Percentiles rank a stretch among this genome's conserved stretches.
Conservation (phyloP, 2,329 filamentous ascomycete species). For the Monosporascus cannonballus region DNA sequence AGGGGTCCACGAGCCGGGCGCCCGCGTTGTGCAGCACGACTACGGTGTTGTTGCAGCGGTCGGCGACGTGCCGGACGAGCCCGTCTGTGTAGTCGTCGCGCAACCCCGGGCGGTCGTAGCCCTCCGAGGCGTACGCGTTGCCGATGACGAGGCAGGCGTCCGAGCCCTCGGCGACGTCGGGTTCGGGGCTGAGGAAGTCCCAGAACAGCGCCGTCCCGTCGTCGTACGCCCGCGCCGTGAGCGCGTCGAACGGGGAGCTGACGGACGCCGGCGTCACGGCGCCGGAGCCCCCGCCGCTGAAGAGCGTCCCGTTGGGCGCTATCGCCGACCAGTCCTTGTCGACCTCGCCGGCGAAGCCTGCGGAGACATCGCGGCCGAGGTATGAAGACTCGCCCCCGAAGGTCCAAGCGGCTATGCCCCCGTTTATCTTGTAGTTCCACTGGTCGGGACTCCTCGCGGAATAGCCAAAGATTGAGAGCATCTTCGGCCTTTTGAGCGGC, state of each 20-base stretch:
- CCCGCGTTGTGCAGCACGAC: constrained; percentile 62
- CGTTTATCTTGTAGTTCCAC: constrained; percentile 33
- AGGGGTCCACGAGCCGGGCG: constrained; percentile 52
- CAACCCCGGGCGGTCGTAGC: constrained; percentile 55
- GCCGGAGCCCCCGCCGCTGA: constrained; percentile 42
- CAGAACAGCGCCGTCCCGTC: constrained; percentile 54
- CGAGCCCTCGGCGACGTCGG: constrained; percentile 41
- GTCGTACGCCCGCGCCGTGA: constrained; percentile 43
- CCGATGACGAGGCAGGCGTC: constrained; percentile 65
- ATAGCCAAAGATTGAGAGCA: constrained; percentile 58
- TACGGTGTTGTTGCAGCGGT: constrained; percentile 54
- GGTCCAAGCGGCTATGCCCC: constrained; percentile 29
- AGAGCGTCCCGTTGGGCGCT: constrained; percentile 41
- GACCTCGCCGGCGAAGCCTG: constrained; percentile 25
- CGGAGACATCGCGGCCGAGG: constrained; percentile 20
- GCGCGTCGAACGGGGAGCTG: constrained; percentile 48
- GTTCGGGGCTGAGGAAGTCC: constrained; percentile 46
- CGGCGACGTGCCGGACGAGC: constrained; percentile 51
- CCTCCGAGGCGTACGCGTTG: constrained; percentile 68
- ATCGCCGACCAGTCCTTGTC: constrained; percentile 30
- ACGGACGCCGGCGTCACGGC: constrained; percentile 40
- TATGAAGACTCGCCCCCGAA: constrained; percentile 35
- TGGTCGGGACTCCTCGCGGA: constrained; percentile 43
- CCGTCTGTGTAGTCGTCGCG: constrained; percentile 60
- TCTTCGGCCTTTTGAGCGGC: constrained; percentile 42